Conservation (phyloP, 441 rosid species). For the Pelargonium myrrhifolium region DNA sequence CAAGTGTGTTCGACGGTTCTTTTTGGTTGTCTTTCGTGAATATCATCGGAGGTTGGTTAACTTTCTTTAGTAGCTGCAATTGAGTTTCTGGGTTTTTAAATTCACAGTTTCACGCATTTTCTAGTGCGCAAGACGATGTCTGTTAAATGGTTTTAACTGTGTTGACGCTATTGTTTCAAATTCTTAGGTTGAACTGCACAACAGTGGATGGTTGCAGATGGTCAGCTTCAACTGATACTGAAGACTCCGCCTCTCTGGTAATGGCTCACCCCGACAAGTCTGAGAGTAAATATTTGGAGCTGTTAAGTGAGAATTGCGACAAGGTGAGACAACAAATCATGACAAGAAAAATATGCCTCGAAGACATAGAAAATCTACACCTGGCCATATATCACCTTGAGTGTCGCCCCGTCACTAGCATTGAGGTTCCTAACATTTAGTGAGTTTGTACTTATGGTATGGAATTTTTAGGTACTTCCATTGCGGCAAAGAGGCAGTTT, state of each 20-base stretch:
- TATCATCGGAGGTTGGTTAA: too few relatives aligned
- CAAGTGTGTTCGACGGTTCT: too few relatives aligned
- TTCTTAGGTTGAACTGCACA: conserved; percentile 21
- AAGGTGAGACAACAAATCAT: conserved; percentile 1
- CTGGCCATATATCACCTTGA: conserved; percentile 17
- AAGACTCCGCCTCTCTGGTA: background rate
- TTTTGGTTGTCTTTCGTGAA: too few relatives aligned
- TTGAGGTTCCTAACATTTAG: background rate
- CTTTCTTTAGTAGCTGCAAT: too few relatives aligned
- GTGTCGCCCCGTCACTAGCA: conserved; percentile 2
- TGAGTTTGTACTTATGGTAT: background rate
- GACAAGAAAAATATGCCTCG: background rate
- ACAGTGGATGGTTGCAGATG: conserved; percentile 12
- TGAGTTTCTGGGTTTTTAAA: too few relatives aligned
- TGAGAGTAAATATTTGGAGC: background rate
- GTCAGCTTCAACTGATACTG: conserved; percentile 15
- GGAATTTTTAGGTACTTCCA: background rate
- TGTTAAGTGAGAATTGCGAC: conserved; percentile 4
- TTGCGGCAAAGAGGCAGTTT: background rate
- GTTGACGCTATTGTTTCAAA: background rate
- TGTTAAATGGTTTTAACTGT: background rate
- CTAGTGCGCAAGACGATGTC: background rate
- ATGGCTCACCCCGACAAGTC: background rate
- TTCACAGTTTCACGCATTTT: too few relatives aligned
- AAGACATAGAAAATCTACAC: conserved; percentile 18